Evolutionary conservation across 2,329 filamentous ascomycete species (phyloP).

Genomic region (Thielaviopsis punctulata): DNA sequence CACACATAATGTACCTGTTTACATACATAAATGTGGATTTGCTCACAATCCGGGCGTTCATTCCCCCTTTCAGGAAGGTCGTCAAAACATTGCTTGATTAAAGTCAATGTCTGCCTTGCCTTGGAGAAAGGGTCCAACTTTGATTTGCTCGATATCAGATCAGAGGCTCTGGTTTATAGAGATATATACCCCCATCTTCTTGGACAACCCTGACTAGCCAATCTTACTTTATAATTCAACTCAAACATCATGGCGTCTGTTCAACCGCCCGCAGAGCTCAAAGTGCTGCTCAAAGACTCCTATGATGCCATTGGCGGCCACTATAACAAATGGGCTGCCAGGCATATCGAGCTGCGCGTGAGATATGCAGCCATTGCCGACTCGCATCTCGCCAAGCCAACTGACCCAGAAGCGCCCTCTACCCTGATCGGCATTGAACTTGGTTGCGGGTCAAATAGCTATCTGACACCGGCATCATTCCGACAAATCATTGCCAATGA

Average conservation of each 20-base stretch:
- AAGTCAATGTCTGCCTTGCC: neutral
- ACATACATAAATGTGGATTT: neutral
- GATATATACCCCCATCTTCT: too few relatives aligned
- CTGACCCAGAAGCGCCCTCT: neutral
- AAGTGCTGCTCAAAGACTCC: conserved; percentile 18
- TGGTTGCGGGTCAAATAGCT: conserved; percentile 23
- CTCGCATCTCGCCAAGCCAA: conserved; percentile 13
- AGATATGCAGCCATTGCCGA: conserved; percentile 16
- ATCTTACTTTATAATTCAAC: neutral
- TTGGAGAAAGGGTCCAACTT: too few relatives aligned
- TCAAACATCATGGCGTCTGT: neutral
- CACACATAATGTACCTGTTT: too few relatives aligned
- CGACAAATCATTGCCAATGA: conserved; percentile 23
- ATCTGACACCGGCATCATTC: conserved; percentile 15
- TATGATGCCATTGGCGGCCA: conserved; percentile 23
- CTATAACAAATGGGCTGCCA: conserved; percentile 25
- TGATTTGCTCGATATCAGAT: too few relatives aligned
- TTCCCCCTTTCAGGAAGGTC: neutral
- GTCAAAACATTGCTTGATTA: too few relatives aligned
- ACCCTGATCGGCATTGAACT: conserved; percentile 22
- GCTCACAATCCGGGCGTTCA: neutral
- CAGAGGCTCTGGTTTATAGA: too few relatives aligned
- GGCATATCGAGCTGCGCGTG: conserved; percentile 18
- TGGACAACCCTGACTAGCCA: too few relatives aligned
- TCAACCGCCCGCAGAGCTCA: conserved; percentile 16